These are phyloP conservation scores for Vittaforma corneae DNA, from an alignment of 371 early-diverging fungal genomes.

Conservation along the genomic window DNA sequence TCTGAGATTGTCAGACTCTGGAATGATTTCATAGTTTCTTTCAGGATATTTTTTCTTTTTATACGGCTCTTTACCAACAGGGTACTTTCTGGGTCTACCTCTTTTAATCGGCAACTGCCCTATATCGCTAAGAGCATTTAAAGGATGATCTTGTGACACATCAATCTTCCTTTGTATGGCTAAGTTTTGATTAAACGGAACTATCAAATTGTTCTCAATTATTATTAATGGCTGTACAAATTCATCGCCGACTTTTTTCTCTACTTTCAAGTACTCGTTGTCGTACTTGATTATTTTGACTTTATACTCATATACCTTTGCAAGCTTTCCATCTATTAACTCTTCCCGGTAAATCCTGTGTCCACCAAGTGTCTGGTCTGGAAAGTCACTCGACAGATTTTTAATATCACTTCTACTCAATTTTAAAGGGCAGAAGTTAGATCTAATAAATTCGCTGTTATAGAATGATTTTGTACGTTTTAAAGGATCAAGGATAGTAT, in stretches of 20 bases:
- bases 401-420: background rate
- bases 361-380: constrained; percentile 1
- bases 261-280: background rate
- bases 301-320: background rate
- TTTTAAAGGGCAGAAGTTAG: background rate
- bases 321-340: background rate
- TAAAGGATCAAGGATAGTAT: too few species aligned
- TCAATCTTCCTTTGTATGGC: background rate
- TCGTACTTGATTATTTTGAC: background rate
- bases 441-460: too few species aligned
- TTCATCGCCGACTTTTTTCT: background rate
- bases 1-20: too few species aligned
- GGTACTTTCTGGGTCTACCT: background rate
- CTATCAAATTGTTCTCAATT: background rate
- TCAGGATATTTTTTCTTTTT: background rate
- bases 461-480: too few species aligned
- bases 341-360: background rate
- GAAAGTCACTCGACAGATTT: background rate
- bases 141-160: background rate
- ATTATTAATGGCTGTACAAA: background rate
- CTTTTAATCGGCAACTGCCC: background rate
- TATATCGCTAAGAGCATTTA: background rate
- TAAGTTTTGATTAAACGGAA: too few species aligned
- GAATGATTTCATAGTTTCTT: background rate
- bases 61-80: background rate